A percentile compares a stretch with the other conserved stretches of the same genome.
Conservation (phyloP, 139 green algal genomes). For the Coelastrella sp. region DNA sequence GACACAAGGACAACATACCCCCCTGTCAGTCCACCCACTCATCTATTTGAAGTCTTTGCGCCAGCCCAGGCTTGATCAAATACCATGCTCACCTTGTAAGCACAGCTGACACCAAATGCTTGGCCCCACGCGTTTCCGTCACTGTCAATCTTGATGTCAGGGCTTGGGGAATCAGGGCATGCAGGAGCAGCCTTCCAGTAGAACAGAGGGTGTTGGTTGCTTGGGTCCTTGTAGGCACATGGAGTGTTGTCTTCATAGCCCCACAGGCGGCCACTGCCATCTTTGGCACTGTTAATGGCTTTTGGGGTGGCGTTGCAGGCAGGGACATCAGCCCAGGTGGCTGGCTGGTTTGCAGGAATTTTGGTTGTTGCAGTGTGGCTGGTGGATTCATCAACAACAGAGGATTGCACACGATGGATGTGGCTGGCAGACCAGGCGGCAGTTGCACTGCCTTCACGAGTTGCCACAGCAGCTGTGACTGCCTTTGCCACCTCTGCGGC, state of each 20-base stretch:
- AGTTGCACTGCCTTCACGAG: not conserved
- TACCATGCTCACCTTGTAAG: not conserved
- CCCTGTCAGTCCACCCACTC: too few species aligned
- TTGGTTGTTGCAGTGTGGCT: not conserved
- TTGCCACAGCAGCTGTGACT: not conserved
- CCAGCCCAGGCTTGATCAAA: not conserved
- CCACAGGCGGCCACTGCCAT: slow-evolving; percentile 8
- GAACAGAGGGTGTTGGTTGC: not conserved
- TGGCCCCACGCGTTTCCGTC: slow-evolving; percentile 1
- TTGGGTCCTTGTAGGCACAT: not conserved
- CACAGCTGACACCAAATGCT: slow-evolving; percentile 1
- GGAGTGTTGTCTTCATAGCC: not conserved
- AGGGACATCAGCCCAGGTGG: not conserved
- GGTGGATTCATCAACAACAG: not conserved
- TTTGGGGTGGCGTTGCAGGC: not conserved
- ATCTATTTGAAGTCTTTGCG: too few species aligned
- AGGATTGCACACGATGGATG: not conserved
- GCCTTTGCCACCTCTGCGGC: not conserved
- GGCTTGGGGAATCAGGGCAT: not conserved
- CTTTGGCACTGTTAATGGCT: not conserved
- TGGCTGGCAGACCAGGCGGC: not conserved
- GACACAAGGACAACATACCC: too few species aligned
- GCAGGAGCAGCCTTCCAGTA: not conserved
- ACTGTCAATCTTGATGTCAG: not conserved
- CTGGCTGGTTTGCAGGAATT: not conserved